These are phyloP conservation scores for Pugionium dolabratum DNA, from an alignment of 345 rosid genomes.

Conservation along the genomic window DNA sequence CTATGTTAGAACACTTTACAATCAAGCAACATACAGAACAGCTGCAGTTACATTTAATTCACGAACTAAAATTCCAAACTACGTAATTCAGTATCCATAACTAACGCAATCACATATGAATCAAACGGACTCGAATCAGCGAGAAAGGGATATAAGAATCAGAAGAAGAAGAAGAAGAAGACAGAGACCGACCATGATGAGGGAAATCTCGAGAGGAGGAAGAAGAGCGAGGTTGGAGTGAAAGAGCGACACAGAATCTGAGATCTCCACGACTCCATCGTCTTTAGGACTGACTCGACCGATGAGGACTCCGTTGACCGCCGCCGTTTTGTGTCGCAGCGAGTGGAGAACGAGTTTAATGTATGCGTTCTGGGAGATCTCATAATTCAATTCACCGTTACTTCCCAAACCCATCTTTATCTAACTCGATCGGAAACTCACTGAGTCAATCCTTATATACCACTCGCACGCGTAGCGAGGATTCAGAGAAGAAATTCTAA, in stretches of 20 bases:
- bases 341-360: slow-evolving; percentile 86
- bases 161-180: neutral
- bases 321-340: slow-evolving; percentile 68
- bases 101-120: no score
- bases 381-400: slow-evolving; percentile 63
- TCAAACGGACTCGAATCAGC: neutral
- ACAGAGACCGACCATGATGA: slow-evolving; percentile 59
- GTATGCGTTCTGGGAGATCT: slow-evolving; percentile 83
- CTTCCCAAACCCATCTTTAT: slow-evolving; percentile 46
- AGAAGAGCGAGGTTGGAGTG: slow-evolving; percentile 86
- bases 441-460: slow-evolving; percentile 11
- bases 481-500: neutral
- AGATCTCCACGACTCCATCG: slow-evolving; percentile 61
- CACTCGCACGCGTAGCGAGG: slow-evolving; percentile 29
- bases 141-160: no score
- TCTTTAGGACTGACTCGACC: slow-evolving; percentile 58
- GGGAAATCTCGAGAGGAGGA: slow-evolving; percentile 94
- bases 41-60: neutral
- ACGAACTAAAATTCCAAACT: slow-evolving; percentile 10
- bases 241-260: slow-evolving; percentile 87
- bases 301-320: slow-evolving; percentile 86
- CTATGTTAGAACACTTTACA: neutral
- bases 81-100: neutral
- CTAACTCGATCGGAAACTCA: slow-evolving; percentile 34
- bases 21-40: slow-evolving; percentile 14